phyloP scores from a whole-genome alignment of 495 filamentous ascomycete species.

The Daldinia grandis region DNA sequence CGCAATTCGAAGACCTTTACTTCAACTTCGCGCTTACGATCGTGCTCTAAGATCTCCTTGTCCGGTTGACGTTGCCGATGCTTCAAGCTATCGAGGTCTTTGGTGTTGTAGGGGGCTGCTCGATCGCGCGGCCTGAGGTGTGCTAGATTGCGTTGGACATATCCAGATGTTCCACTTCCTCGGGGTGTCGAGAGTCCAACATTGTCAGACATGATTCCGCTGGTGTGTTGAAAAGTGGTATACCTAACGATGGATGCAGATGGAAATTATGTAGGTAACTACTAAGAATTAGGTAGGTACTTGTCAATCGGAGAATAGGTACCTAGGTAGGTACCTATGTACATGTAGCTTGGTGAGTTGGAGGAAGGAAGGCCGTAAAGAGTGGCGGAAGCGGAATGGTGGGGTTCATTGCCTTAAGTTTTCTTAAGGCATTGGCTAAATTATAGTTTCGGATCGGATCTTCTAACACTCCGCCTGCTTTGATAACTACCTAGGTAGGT shows the following conservation, averaged over 20 bases:
- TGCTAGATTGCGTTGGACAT: conserved; percentile 94
- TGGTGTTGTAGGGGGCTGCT: conserved; percentile 66
- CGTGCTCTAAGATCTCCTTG: conserved; percentile 91
- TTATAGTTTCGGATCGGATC: no score
- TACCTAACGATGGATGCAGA: neutral
- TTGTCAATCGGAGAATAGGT: no score
- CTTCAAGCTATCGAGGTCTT: conserved; percentile 67
- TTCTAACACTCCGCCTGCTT: no score
- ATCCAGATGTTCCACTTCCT: conserved; percentile 94
- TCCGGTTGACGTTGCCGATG: conserved; percentile 86
- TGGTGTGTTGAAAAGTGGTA: conserved; percentile 8
- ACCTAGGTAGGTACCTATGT: neutral
- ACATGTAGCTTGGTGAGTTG: conserved; percentile 7
- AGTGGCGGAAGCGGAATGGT: conserved; percentile 26
- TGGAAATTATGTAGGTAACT: neutral
- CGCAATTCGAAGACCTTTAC: conserved; percentile 90
- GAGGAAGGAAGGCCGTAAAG: conserved; percentile 35
- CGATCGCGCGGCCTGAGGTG: conserved; percentile 81
- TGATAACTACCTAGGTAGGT: no score
- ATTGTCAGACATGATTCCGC: conserved; percentile 84
- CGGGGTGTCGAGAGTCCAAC: conserved; percentile 96
- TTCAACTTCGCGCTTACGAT: conserved; percentile 86
- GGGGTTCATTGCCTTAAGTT: no score
- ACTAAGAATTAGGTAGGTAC: no score
- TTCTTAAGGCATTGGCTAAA: no score